phyloP scores from a whole-genome alignment of 345 rosid species.

The Boechera divaricarpa region DNA sequence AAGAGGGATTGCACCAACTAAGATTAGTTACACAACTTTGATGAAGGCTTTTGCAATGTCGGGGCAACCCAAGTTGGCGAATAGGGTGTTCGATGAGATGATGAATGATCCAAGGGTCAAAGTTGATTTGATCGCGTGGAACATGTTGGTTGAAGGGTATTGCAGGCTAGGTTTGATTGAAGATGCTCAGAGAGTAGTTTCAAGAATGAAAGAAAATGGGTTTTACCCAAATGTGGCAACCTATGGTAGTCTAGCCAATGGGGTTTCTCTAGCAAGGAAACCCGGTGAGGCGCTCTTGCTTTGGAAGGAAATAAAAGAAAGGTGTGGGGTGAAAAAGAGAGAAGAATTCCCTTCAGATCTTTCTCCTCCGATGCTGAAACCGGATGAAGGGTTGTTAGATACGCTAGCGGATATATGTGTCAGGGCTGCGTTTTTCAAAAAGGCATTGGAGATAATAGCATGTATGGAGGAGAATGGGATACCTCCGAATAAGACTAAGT shows the following conservation, averaged over 20 bases:
- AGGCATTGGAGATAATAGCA: conserved; percentile 88
- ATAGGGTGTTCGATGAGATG: conserved; percentile 93
- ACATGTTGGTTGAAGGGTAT: conserved; percentile 87
- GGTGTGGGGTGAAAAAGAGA: conserved; percentile 50
- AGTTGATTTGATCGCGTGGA: conserved; percentile 89
- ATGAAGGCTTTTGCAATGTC: conserved; percentile 96
- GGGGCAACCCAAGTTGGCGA: conserved; percentile 87
- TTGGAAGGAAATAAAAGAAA: conserved; percentile 87
- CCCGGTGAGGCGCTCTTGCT: conserved; percentile 96
- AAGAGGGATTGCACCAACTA: conserved; percentile 76
- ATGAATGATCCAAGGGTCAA: conserved; percentile 72
- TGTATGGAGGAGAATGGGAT: conserved; percentile 96
- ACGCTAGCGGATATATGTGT: conserved; percentile 85
- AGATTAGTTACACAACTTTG: conserved; percentile 92
- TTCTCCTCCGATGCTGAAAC: conserved; percentile 59
- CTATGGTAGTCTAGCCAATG: conserved; percentile 85
- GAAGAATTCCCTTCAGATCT: conserved; percentile 47
- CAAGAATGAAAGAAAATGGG: conserved; percentile 74
- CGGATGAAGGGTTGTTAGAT: conserved; percentile 76
- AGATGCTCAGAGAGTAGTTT: conserved; percentile 74
- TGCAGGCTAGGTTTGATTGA: conserved; percentile 76
- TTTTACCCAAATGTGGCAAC: conserved; percentile 80
- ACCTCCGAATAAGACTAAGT: conserved; percentile 85
- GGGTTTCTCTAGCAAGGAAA: conserved; percentile 81
- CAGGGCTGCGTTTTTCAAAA: conserved; percentile 87